phyloP scores from a whole-genome alignment of 768 basidiomycete genomes.

The Leccinum subgranulosum region DNA sequence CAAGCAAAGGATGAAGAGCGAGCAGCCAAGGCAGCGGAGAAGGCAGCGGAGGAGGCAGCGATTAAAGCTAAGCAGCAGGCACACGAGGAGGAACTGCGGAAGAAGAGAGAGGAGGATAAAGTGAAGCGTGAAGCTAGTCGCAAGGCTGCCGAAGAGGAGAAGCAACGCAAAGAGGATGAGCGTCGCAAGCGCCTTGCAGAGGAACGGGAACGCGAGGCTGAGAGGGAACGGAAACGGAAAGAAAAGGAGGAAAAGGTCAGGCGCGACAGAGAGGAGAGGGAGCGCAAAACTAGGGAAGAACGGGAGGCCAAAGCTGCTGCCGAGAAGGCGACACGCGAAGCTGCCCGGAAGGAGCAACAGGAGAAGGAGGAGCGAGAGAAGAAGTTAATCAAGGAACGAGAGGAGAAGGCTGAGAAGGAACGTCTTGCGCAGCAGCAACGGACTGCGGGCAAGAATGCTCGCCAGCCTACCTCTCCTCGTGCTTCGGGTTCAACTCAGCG shows the following conservation, averaged over 20 bases:
- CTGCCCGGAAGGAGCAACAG: slow-evolving; percentile 41
- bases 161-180: slow-evolving; percentile 80
- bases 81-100: slow-evolving; percentile 76
- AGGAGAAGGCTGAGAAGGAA: slow-evolving; percentile 51
- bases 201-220: slow-evolving; percentile 76
- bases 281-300: slow-evolving; percentile 64
- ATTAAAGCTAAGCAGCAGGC: slow-evolving; percentile 71
- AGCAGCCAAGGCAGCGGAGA: slow-evolving; percentile 78
- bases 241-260: slow-evolving; percentile 67
- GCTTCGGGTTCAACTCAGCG: slow-evolving; percentile 48
- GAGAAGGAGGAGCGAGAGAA: slow-evolving; percentile 68
- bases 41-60: slow-evolving; percentile 82
- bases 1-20: slow-evolving; percentile 90
- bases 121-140: slow-evolving; percentile 69
- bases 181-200: slow-evolving; percentile 69
- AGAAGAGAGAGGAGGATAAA: slow-evolving; percentile 87
- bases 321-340: slow-evolving; percentile 45
- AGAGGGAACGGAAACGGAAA: slow-evolving; percentile 69
- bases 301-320: slow-evolving; percentile 52
- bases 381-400: slow-evolving; percentile 61
- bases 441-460: slow-evolving; percentile 43
- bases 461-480: slow-evolving; percentile 52
- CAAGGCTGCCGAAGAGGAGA: slow-evolving; percentile 81
- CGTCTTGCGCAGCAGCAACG: slow-evolving; percentile 49
- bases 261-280: slow-evolving; percentile 56